Conservation (phyloP, 768 basidiomycete genomes). For the Boletales sp. region DNA sequence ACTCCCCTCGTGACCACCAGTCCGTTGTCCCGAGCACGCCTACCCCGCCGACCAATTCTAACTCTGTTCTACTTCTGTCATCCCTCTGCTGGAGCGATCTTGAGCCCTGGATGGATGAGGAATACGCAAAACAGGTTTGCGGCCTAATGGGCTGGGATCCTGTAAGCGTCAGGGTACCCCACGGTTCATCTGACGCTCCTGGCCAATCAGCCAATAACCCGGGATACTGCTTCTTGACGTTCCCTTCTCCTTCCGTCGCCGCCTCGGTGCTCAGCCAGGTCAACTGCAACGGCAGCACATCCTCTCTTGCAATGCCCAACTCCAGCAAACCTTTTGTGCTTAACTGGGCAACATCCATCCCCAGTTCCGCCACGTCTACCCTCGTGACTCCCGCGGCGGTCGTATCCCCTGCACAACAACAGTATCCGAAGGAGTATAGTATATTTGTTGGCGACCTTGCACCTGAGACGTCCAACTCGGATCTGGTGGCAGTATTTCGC, state of each 20-base stretch:
- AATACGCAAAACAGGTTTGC: conserved; percentile 88
- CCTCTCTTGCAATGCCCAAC: conserved; percentile 76
- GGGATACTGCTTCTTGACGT: conserved; percentile 86
- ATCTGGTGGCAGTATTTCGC: conserved; percentile 89
- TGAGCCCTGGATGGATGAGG: conserved; percentile 97
- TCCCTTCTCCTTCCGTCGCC: conserved; percentile 67
- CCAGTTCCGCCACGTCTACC: conserved; percentile 32
- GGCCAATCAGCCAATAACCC: conserved; percentile 77
- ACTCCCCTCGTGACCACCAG: conserved; percentile 16
- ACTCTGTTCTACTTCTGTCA: conserved; percentile 40
- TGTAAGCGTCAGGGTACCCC: conserved; percentile 69
- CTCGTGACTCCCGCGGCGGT: conserved; percentile 26
- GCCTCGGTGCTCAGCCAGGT: conserved; percentile 69
- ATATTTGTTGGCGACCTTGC: conserved; percentile 95
- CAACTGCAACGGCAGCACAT: conserved; percentile 40
- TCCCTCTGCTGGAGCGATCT: conserved; percentile 87
- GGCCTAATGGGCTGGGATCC: conserved; percentile 85
- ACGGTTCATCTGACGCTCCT: conserved; percentile 51
- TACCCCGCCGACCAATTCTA: conserved; percentile 26
- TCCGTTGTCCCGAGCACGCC: conserved; percentile 11
- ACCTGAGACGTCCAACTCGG: conserved; percentile 91
- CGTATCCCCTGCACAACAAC: conserved; percentile 40
- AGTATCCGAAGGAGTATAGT: conserved; percentile 82
- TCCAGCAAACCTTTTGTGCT: conserved; percentile 77
- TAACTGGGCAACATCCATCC: conserved; percentile 63